phyloP scores from a whole-genome alignment of 768 basidiomycete genomes.

The Leucosporidium creatinivorum region DNA sequence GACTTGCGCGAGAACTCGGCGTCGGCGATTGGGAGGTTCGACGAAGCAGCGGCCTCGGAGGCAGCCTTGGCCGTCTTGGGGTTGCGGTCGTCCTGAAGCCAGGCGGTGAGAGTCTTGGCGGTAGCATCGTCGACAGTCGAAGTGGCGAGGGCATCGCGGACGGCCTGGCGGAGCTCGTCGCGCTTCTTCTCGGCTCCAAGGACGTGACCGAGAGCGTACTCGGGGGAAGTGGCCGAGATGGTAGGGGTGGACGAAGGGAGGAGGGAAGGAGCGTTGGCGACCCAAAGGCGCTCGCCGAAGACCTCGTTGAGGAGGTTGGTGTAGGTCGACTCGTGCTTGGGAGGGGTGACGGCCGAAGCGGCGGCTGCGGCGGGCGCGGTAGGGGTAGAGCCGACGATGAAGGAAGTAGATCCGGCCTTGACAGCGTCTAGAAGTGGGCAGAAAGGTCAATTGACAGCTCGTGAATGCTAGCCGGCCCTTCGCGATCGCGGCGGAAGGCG shows the following conservation, averaged over 20 bases:
- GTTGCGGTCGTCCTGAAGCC: slow-evolving; percentile 55
- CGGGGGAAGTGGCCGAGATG: slow-evolving; percentile 68
- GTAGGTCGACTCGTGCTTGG: slow-evolving; percentile 84
- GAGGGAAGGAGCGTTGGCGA: slow-evolving; percentile 70
- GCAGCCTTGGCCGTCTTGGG: slow-evolving; percentile 30
- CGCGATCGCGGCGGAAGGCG: slow-evolving; percentile 33
- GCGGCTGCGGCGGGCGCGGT: slow-evolving; percentile 43
- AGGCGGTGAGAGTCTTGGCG: slow-evolving; percentile 54
- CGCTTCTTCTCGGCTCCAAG: slow-evolving; percentile 72
- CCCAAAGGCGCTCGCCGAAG: slow-evolving; percentile 68
- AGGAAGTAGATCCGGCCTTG: slow-evolving; percentile 37
- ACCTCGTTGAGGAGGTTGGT: slow-evolving; percentile 76
- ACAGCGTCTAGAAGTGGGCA: slow-evolving; percentile 16
- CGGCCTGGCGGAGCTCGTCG: slow-evolving; percentile 56
- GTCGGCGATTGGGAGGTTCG: slow-evolving; percentile 48
- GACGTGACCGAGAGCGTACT: slow-evolving; percentile 87
- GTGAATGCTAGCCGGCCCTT: no score
- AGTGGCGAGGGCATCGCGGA: slow-evolving; percentile 56
- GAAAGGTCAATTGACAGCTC: slow-evolving; percentile 16
- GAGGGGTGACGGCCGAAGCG: slow-evolving; percentile 53
- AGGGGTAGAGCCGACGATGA: slow-evolving; percentile 46
- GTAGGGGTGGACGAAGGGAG: slow-evolving; percentile 42
- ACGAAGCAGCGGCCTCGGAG: slow-evolving; percentile 21
- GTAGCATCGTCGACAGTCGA: slow-evolving; percentile 42
- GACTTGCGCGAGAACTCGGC: slow-evolving; percentile 62